Evolutionary conservation across 306 rosid genomes (phyloP).

Genomic region (Cicer cuneatum): DNA sequence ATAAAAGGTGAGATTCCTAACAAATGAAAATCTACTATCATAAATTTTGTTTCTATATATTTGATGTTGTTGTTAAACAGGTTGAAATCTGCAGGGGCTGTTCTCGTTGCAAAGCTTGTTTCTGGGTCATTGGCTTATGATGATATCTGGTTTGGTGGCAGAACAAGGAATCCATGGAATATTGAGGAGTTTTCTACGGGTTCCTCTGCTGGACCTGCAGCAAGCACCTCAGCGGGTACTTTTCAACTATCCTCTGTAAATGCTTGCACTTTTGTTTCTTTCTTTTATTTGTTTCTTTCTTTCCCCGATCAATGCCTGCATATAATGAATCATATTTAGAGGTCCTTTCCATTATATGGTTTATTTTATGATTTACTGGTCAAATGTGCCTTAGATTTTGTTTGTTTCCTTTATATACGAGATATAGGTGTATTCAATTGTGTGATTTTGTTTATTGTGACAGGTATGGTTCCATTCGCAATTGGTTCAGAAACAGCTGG

Average conservation of each 20-base stretch:
- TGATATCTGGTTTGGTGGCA: conserved; percentile 87
- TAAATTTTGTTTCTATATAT: conserved; percentile 18
- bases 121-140: conserved; percentile 82
- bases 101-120: conserved; percentile 88
- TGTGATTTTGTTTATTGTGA: conserved; percentile 25
- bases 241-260: conserved; percentile 5
- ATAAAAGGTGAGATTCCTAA: conserved; percentile 57
- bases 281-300: not conserved
- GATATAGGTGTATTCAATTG: not conserved
- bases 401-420: not conserved
- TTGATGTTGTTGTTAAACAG: conserved; percentile 45
- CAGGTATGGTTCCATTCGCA: conserved; percentile 84
- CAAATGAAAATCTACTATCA: conserved; percentile 25
- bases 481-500: conserved; percentile 83
- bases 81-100: conserved; percentile 67
- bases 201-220: conserved; percentile 87
- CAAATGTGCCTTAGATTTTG: conserved; percentile 2
- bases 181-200: conserved; percentile 77
- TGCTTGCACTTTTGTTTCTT: conserved; percentile 8
- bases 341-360: conserved; percentile 7
- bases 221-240: conserved; percentile 75
- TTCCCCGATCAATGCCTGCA: not conserved
- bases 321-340: conserved; percentile 8
- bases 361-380: conserved; percentile 12
- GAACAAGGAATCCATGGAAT: conserved; percentile 87